Conservation (phyloP, 768 basidiomycete genomes). For the Cystobasidium ongulense region DNA sequence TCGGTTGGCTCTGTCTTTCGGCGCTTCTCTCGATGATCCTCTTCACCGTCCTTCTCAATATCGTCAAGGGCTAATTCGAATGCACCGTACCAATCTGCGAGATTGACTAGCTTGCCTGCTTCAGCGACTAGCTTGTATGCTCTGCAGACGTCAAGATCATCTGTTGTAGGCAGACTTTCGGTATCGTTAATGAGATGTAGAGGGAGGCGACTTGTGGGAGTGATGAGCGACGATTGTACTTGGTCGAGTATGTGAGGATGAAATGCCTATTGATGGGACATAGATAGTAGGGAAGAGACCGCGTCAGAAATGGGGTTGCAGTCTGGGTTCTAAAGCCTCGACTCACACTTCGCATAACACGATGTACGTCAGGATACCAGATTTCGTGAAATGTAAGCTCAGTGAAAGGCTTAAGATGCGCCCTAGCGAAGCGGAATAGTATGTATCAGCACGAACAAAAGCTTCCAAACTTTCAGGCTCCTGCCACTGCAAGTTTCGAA, state of each 20-base stretch:
- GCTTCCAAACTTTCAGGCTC: background rate
- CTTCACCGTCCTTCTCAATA: background rate
- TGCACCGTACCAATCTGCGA: conserved; percentile 39
- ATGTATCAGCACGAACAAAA: background rate
- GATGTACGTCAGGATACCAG: conserved; percentile 26
- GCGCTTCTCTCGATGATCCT: background rate
- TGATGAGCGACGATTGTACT: background rate
- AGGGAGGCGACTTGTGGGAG: conserved; percentile 11
- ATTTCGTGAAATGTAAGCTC: conserved; percentile 28
- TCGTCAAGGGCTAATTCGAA: conserved; percentile 30
- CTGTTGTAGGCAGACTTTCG: background rate
- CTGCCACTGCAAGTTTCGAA: background rate
- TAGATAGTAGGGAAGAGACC: background rate
- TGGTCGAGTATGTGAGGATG: conserved; percentile 22
- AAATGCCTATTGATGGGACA: conserved; percentile 11
- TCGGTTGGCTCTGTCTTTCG: background rate
- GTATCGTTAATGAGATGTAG: conserved; percentile 10
- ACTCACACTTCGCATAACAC: conserved; percentile 15
- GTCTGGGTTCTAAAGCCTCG: background rate
- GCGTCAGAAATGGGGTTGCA: background rate
- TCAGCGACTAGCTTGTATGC: conserved; percentile 21
- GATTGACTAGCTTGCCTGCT: conserved; percentile 37
- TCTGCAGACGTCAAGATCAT: background rate
- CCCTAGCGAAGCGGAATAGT: background rate
- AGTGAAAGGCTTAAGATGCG: background rate